A percentile compares a stretch with the other conserved stretches of the same genome.
phyloP scores from a whole-genome alignment of 805 yeast genomes.

The Teunomyces pallodes region DNA sequence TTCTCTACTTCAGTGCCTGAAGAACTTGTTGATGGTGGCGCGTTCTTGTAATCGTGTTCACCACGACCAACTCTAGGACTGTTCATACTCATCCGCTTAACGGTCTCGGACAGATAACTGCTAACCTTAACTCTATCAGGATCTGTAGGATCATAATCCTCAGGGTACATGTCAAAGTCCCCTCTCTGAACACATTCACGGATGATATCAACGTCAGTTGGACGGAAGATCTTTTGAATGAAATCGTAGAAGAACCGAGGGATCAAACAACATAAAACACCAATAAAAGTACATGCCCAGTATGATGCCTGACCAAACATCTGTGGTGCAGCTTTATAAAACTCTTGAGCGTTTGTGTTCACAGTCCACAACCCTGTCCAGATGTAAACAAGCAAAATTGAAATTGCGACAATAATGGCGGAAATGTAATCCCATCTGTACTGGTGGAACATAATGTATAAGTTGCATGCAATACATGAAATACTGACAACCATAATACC shows the following conservation, averaged over 20 bases:
- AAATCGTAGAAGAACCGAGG: constrained; percentile 61
- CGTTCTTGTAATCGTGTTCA: constrained; percentile 3
- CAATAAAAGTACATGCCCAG: constrained; percentile 65
- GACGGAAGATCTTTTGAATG: constrained; percentile 50
- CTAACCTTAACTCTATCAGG: constrained; percentile 55
- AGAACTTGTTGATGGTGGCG: constrained; percentile 3
- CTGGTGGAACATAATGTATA: constrained; percentile 66
- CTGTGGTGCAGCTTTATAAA: constrained; percentile 63
- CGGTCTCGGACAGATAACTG: constrained; percentile 25
- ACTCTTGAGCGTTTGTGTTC: constrained; percentile 49
- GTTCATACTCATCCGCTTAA: constrained; percentile 3
- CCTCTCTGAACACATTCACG: constrained; percentile 60
- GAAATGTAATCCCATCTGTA: constrained; percentile 78
- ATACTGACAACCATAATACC: constrained; percentile 63
- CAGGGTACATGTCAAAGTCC: constrained; percentile 47
- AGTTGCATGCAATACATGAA: constrained; percentile 62
- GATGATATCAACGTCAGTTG: constrained; percentile 67
- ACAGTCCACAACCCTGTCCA: constrained; percentile 85
- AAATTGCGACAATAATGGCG: constrained; percentile 48
- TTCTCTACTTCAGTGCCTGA: constrained; percentile 7
- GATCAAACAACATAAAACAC: constrained; percentile 50
- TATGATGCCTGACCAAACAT: constrained; percentile 58
- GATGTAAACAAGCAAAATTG: constrained; percentile 57
- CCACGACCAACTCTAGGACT: neutral
- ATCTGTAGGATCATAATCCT: constrained; percentile 53